Evolutionary conservation across 2,329 filamentous ascomycete species (phyloP).

Genomic region (Diaporthe ampelina): DNA sequence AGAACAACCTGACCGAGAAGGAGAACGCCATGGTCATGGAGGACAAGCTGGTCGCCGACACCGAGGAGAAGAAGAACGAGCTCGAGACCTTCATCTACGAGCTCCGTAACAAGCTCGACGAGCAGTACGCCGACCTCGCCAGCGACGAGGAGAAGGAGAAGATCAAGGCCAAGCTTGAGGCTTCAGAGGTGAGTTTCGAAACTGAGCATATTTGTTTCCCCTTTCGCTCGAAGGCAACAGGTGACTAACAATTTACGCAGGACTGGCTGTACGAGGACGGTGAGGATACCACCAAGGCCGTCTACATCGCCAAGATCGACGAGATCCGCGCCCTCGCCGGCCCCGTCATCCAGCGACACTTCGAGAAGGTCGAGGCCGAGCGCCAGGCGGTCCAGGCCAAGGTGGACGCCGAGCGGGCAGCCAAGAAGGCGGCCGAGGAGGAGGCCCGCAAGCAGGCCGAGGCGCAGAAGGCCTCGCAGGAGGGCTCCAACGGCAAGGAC

Average conservation of each 20-base stretch:
- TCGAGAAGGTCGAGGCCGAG: slow-evolving; percentile 93
- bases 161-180: slow-evolving; percentile 85
- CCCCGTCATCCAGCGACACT: slow-evolving; percentile 93
- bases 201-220: background rate
- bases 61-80: slow-evolving; percentile 99
- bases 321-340: slow-evolving; percentile 93
- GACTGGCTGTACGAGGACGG: slow-evolving; percentile 99
- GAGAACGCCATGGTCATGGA: slow-evolving; percentile 95
- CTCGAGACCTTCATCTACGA: slow-evolving; percentile 98
- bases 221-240: background rate
- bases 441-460: slow-evolving; percentile 68
- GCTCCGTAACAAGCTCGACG: slow-evolving; percentile 92
- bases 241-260: slow-evolving; percentile 62
- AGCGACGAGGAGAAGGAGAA: slow-evolving; percentile 93
- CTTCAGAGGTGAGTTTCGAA: slow-evolving; percentile 80
- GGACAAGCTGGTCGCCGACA: slow-evolving; percentile 98
- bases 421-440: slow-evolving; percentile 76
- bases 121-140: slow-evolving; percentile 89
- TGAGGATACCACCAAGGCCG: slow-evolving; percentile 92
- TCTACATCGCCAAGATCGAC: slow-evolving; percentile 95
- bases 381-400: slow-evolving; percentile 83
- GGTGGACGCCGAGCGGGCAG: slow-evolving; percentile 82
- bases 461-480: slow-evolving; percentile 62
- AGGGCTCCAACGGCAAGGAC: slow-evolving; percentile 57
- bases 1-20: slow-evolving; percentile 80